A percentile compares a stretch with the other conserved stretches of the same genome.
Conservation (phyloP, 2,329 filamentous ascomycete genomes). For the Xylaria sp. region DNA sequence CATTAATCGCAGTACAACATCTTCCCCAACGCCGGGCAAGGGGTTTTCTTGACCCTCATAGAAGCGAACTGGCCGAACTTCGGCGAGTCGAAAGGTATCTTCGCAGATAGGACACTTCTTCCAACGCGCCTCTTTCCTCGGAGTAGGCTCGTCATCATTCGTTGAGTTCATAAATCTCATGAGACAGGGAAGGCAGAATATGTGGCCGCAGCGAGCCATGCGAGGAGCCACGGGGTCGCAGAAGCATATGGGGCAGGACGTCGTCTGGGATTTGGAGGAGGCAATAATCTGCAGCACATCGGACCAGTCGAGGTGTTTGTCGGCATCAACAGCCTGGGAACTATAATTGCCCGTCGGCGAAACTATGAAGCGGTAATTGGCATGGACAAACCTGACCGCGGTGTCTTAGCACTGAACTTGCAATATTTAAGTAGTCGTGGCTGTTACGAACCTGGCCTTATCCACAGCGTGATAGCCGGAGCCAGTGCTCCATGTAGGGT, state of each 20-base stretch:
- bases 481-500: conserved; percentile 81
- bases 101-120: conserved; percentile 98
- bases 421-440: not conserved
- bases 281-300: conserved; percentile 90
- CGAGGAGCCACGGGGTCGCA: conserved; percentile 90
- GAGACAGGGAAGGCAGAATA: conserved; percentile 92
- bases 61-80: conserved; percentile 87
- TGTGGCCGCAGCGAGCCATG: conserved; percentile 97
- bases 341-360: conserved; percentile 80
- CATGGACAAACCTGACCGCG: conserved; percentile 75
- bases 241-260: conserved; percentile 93
- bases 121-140: conserved; percentile 76
- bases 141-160: conserved; percentile 69
- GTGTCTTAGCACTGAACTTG: conserved; percentile 2
- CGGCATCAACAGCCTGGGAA: conserved; percentile 81
- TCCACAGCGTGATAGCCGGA: conserved; percentile 90
- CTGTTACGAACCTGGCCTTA: conserved; percentile 72
- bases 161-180: conserved; percentile 94
- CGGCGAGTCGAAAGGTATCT: conserved; percentile 89
- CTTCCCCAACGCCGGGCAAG: conserved; percentile 79
- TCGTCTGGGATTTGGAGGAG: conserved; percentile 84
- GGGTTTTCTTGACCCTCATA: conserved; percentile 87
- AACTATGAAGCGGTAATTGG: conserved; percentile 97
- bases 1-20: conserved; percentile 88
- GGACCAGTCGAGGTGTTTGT: conserved; percentile 88